Evolutionary conservation across 257 asterid species (phyloP).

Genomic region (Ballota nigra): DNA sequence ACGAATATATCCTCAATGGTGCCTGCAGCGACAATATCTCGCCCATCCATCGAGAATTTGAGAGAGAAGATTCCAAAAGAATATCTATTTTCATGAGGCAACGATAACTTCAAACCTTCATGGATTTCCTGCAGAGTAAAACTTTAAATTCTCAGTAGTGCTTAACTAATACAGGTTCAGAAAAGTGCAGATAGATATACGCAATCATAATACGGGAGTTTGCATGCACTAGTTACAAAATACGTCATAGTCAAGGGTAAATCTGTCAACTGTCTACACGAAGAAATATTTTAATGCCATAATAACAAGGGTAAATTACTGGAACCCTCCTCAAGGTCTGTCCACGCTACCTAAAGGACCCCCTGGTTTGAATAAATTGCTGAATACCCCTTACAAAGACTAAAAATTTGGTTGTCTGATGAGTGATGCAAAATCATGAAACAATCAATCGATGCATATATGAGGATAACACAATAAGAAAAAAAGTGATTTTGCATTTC

Average conservation of each 20-base stretch:
- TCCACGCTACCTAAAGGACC: too few species aligned
- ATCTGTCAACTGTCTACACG: too few species aligned
- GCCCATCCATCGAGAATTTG: conserved; percentile 81
- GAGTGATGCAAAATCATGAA: not conserved
- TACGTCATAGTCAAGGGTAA: too few species aligned
- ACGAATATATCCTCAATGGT: conserved; percentile 74
- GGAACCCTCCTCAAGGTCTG: too few species aligned
- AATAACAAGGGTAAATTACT: too few species aligned
- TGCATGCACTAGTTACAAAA: too few species aligned
- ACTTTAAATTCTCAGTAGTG: too few species aligned
- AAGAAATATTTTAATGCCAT: too few species aligned
- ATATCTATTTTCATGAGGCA: conserved; percentile 42
- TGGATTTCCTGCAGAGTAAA: conserved; percentile 89
- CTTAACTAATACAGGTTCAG: not conserved
- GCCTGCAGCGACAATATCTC: conserved; percentile 89
- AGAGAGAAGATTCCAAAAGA: conserved; percentile 82
- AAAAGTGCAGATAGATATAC: not conserved
- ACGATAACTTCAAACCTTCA: conserved; percentile 68
- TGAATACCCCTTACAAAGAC: too few species aligned
- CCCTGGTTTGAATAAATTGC: too few species aligned
- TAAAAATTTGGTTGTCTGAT: too few species aligned
- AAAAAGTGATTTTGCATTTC: not conserved
- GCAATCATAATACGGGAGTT: not conserved
- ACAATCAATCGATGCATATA: not conserved
- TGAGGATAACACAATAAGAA: not conserved